These are phyloP conservation scores for Solanum etuberosum DNA, from an alignment of 257 asterid species.

Conservation along the genomic window DNA sequence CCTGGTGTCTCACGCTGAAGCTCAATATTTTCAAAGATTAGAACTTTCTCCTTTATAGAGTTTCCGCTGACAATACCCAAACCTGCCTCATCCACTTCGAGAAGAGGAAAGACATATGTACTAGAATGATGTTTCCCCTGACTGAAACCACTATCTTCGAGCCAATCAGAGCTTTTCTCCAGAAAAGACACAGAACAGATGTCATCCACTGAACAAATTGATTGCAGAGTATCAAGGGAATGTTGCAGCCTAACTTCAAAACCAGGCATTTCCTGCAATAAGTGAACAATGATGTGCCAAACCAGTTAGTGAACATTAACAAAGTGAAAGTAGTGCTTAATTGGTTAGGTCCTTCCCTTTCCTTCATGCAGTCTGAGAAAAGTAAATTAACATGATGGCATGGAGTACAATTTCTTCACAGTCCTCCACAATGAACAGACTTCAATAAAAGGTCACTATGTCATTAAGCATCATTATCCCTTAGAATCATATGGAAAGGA, in stretches of 20 bases:
- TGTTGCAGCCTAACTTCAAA: conserved; percentile 33
- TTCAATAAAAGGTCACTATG: background rate
- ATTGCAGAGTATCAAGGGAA: conserved; percentile 36
- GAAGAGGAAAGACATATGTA: conserved; percentile 36
- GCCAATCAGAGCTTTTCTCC: conserved; percentile 31
- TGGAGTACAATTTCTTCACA: background rate
- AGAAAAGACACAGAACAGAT: conserved; percentile 24
- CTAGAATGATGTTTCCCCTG: conserved; percentile 22
- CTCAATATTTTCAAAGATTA: conserved; percentile 34
- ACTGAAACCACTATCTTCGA: conserved; percentile 41
- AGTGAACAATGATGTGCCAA: background rate
- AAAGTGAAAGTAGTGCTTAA: background rate
- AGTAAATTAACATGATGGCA: background rate
- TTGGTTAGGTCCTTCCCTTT: background rate
- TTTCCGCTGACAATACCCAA: conserved; percentile 25
- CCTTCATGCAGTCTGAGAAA: background rate
- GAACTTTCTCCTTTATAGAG: conserved; percentile 26
- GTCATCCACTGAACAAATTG: conserved; percentile 51
- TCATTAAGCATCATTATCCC: background rate
- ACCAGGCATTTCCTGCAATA: conserved; percentile 48
- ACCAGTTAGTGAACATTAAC: background rate
- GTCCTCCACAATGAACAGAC: background rate
- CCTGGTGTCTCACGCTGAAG: conserved; percentile 27
- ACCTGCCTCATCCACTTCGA: conserved; percentile 54
- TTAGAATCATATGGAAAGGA: background rate